These are phyloP conservation scores for Verticillium tricorpus DNA, from an alignment of 2,329 filamentous ascomycete species.

Conservation along the genomic window DNA sequence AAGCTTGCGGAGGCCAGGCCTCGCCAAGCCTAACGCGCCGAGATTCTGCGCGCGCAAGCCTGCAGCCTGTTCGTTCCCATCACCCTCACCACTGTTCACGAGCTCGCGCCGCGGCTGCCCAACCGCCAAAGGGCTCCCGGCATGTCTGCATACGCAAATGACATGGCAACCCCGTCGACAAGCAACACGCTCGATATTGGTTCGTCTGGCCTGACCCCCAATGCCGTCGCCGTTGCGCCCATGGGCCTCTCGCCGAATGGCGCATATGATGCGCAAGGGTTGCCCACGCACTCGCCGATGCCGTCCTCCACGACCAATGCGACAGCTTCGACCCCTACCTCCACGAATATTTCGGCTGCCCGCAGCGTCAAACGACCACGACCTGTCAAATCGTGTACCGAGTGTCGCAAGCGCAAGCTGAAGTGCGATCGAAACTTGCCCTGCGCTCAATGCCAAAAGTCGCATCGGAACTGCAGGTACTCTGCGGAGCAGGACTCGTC, in stretches of 20 bases:
- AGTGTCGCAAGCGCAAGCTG: slow-evolving; percentile 54
- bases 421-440: slow-evolving; percentile 52
- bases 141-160: not conserved
- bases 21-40: not conserved
- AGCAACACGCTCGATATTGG: not conserved
- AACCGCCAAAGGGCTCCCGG: not conserved
- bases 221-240: not conserved
- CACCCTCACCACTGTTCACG: not conserved
- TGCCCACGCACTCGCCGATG: not conserved
- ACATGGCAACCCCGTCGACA: not conserved
- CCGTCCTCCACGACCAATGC: not conserved
- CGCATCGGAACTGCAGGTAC: slow-evolving; percentile 49
- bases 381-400: slow-evolving; percentile 52
- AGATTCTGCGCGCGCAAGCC: not conserved
- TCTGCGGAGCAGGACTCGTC: slow-evolving; percentile 42
- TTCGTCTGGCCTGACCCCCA: not conserved
- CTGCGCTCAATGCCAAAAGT: slow-evolving; percentile 55
- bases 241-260: slow-evolving; percentile 2
- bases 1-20: not conserved
- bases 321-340: not conserved
- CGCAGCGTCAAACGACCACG: slow-evolving; percentile 49
- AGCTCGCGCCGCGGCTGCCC: not conserved
- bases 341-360: slow-evolving; percentile 7
- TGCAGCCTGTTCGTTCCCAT: not conserved
- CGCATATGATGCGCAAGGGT: not conserved